Conservation (phyloP, 1,139 yeast genomes). For the Meyerozyma athensensis region DNA sequence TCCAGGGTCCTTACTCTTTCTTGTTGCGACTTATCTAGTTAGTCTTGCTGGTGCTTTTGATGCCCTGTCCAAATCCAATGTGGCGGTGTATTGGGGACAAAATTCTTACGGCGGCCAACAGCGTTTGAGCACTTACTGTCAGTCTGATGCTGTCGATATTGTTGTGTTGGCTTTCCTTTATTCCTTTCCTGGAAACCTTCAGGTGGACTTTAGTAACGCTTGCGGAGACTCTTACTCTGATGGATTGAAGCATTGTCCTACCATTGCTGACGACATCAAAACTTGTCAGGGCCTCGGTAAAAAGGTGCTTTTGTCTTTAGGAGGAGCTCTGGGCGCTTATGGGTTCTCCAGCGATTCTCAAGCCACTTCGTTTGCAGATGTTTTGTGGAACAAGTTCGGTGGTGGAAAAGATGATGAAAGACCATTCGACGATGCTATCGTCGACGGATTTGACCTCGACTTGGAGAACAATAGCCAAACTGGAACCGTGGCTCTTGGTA, state of each 20-base stretch:
- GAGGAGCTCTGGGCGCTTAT: slow-evolving; percentile 81
- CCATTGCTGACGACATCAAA: slow-evolving; percentile 68
- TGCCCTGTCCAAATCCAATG: slow-evolving; percentile 14
- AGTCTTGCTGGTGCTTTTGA: slow-evolving; percentile 1
- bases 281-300: slow-evolving; percentile 83
- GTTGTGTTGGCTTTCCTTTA: slow-evolving; percentile 67
- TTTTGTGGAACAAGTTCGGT: slow-evolving; percentile 84
- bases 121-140: slow-evolving; percentile 63
- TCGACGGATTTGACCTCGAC: slow-evolving; percentile 47
- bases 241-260: slow-evolving; percentile 57
- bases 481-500: slow-evolving; percentile 62
- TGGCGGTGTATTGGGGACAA: slow-evolving; percentile 92
- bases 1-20: neutral
- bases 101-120: slow-evolving; percentile 73
- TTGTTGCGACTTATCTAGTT: neutral
- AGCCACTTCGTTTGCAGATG: slow-evolving; percentile 66
- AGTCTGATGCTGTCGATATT: slow-evolving; percentile 64
- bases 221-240: slow-evolving; percentile 50
- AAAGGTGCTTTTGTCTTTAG: slow-evolving; percentile 73
- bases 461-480: slow-evolving; percentile 39
- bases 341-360: slow-evolving; percentile 62
- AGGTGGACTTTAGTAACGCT: slow-evolving; percentile 66
- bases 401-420: slow-evolving; percentile 61
- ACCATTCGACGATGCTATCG: slow-evolving; percentile 62
- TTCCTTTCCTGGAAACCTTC: slow-evolving; percentile 44